Conservation (phyloP, 495 filamentous ascomycete species). For the Penicillium canariense region DNA sequence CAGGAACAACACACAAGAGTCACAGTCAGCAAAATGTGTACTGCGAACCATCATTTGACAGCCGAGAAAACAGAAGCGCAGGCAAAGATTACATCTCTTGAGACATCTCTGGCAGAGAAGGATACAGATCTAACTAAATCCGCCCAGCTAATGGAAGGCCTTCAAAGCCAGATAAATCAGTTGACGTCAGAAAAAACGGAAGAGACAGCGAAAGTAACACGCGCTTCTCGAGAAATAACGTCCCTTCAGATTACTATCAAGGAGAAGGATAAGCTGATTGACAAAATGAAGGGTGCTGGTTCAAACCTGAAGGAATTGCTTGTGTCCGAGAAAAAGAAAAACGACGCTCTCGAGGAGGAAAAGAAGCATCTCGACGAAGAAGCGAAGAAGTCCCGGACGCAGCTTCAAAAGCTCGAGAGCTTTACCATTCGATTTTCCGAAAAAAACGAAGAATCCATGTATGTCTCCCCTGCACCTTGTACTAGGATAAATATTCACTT, state of each 20-base stretch:
- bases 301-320: slow-evolving; percentile 13
- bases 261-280: slow-evolving; percentile 18
- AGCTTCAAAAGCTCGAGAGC: neutral
- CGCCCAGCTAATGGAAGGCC: neutral
- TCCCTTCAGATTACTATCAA: slow-evolving; percentile 13
- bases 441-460: neutral
- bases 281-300: slow-evolving; percentile 17
- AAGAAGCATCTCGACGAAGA: neutral
- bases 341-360: slow-evolving; percentile 5
- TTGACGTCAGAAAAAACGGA: neutral
- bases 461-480: neutral
- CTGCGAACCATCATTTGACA: neutral
- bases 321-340: slow-evolving; percentile 10
- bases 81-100: neutral
- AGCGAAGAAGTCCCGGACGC: neutral
- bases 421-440: neutral
- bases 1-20: neutral
- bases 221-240: neutral
- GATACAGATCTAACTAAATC: neutral
- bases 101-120: neutral
- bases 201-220: neutral
- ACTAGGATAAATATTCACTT: neutral
- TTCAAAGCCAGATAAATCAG: neutral
- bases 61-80: neutral
- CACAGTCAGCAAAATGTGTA: neutral